A percentile compares a stretch with the other conserved stretches of the same genome.
phyloP scores from a whole-genome alignment of 2,329 filamentous ascomycete species.

The Daldinia eschscholtzii region DNA sequence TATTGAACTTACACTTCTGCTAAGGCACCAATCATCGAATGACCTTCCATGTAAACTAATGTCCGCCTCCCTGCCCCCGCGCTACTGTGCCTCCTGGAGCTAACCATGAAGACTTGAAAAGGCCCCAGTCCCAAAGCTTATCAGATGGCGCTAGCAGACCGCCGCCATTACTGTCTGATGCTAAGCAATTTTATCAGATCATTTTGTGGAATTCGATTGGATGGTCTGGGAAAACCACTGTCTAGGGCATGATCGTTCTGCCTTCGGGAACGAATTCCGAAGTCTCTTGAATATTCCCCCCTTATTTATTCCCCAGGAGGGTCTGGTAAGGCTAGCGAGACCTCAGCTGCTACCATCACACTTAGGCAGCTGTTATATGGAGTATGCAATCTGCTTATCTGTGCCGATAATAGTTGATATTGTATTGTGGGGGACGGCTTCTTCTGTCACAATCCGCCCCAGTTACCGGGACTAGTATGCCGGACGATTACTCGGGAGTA shows the following conservation, averaged over 20 bases:
- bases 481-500: not conserved
- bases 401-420: too few species aligned
- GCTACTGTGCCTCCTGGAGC: too few species aligned
- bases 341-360: not conserved
- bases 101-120: not conserved
- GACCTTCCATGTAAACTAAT: too few species aligned
- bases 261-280: not conserved
- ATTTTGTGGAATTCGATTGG: constrained; percentile 14
- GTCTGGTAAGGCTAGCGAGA: not conserved
- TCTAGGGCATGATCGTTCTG: not conserved
- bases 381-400: not conserved
- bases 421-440: not conserved
- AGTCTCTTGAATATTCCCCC: not conserved
- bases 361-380: not conserved
- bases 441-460: not conserved
- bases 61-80: too few species aligned
- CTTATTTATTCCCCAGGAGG: not conserved
- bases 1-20: too few species aligned
- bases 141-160: constrained; percentile 36
- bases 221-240: not conserved
- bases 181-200: constrained; percentile 36
- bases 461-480: not conserved
- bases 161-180: constrained; percentile 1
- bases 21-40: too few species aligned
- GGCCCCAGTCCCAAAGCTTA: constrained; percentile 17